Evolutionary conservation across 176 grass and related monocot species (phyloP).

Genomic region (Poa pratensis): DNA sequence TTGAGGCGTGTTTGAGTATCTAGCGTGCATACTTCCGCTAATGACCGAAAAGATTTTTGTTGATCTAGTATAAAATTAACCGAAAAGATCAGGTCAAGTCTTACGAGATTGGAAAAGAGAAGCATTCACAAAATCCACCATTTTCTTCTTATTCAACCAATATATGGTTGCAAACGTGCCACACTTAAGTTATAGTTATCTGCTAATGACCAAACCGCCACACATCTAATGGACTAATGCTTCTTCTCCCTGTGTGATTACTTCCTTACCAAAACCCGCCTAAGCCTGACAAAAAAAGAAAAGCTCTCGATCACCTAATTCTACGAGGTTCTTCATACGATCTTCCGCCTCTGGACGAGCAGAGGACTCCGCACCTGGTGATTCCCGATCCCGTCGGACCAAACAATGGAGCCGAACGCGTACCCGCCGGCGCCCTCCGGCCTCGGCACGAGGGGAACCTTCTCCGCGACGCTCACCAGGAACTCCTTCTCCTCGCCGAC

Average conservation of each 20-base stretch:
- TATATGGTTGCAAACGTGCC: neutral
- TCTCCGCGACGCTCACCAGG: slow-evolving; percentile 44
- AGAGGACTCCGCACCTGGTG: slow-evolving; percentile 63
- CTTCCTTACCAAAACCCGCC: neutral
- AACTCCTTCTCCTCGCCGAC: slow-evolving; percentile 71
- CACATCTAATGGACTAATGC: slow-evolving; percentile 6
- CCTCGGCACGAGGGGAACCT: neutral
- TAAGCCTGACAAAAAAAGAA: neutral
- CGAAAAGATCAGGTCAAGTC: too few species aligned
- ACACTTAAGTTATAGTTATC: neutral
- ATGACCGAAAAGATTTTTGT: too few species aligned
- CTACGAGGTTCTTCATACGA: neutral
- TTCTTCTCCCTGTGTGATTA: neutral
- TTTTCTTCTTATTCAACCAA: neutral
- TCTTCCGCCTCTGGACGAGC: slow-evolving; percentile 25
- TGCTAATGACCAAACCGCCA: neutral
- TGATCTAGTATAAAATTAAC: too few species aligned
- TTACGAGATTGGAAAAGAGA: too few species aligned
- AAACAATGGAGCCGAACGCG: slow-evolving; percentile 56
- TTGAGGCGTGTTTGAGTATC: too few species aligned
- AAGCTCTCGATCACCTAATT: neutral
- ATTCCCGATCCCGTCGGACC: slow-evolving; percentile 64
- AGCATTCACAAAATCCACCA: neutral
- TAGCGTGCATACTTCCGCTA: too few species aligned
- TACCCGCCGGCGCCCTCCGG: neutral